These are phyloP conservation scores for Rachicladosporium sp. DNA, from an alignment of 2,329 filamentous ascomycete genomes.

Conservation along the genomic window DNA sequence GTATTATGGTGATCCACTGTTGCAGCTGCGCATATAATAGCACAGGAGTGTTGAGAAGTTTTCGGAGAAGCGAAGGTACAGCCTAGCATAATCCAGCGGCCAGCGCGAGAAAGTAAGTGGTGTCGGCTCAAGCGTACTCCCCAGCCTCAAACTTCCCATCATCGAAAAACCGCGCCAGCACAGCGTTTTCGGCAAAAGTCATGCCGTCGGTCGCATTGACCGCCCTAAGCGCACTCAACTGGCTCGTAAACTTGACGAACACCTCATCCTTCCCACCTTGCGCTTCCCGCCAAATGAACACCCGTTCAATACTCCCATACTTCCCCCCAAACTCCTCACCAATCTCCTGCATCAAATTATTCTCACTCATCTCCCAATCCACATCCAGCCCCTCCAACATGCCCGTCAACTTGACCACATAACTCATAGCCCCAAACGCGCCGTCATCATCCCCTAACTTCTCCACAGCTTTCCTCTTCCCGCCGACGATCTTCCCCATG, in stretches of 20 bases:
- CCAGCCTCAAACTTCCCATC: slow-evolving; percentile 68
- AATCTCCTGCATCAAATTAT: slow-evolving; percentile 77
- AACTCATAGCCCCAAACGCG: slow-evolving; percentile 48
- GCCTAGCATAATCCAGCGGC: no score
- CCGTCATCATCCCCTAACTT: slow-evolving; percentile 24
- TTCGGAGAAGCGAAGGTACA: no score
- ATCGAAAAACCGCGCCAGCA: slow-evolving; percentile 73
- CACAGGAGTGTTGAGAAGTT: no score
- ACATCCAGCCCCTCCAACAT: slow-evolving; percentile 84
- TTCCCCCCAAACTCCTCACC: slow-evolving; percentile 84
- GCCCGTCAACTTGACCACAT: slow-evolving; percentile 68
- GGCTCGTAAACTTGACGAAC: slow-evolving; percentile 85
- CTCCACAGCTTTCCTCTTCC: slow-evolving; percentile 42
- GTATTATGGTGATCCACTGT: no score
- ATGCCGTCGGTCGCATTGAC: slow-evolving; percentile 82
- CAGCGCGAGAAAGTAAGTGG: no score
- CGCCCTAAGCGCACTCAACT: slow-evolving; percentile 75
- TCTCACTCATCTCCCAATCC: slow-evolving; percentile 58
- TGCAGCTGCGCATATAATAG: no score
- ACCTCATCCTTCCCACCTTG: slow-evolving; percentile 40
- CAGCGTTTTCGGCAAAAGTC: slow-evolving; percentile 80
- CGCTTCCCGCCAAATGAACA: slow-evolving; percentile 46
- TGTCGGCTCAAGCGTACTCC: slow-evolving; percentile 14
- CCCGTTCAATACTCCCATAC: slow-evolving; percentile 30
- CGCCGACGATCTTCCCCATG: slow-evolving; percentile 70